These are phyloP conservation scores for Escallonia rubra DNA, from an alignment of 129 eudicot genomes.

Conservation along the genomic window DNA sequence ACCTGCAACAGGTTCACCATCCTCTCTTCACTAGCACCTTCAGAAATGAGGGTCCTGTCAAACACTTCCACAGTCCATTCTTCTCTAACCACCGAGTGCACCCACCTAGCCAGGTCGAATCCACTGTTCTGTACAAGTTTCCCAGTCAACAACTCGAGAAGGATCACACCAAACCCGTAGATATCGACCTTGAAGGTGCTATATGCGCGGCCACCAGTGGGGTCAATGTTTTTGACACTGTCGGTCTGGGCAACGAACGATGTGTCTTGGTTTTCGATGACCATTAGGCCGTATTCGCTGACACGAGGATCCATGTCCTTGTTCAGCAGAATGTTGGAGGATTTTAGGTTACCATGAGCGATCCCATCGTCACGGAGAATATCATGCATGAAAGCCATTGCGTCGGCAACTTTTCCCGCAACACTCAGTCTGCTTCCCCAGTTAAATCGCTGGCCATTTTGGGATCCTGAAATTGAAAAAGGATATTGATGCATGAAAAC, in stretches of 20 bases:
- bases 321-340: constrained; percentile 63
- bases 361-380: constrained; percentile 49
- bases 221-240: constrained; percentile 1
- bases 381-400: constrained; percentile 60
- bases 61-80: constrained; percentile 79
- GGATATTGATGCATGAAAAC: too few species aligned
- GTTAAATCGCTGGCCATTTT: constrained; percentile 43
- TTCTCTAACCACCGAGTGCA: constrained; percentile 64
- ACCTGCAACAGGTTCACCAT: constrained; percentile 68
- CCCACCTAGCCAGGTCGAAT: constrained; percentile 63
- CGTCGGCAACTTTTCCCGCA: constrained; percentile 48
- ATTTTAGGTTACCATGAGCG: constrained; percentile 77
- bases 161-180: constrained; percentile 56
- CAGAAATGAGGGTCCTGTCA: constrained; percentile 47
- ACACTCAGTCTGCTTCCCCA: constrained; percentile 65
- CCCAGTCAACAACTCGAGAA: constrained; percentile 72
- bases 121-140: constrained; percentile 49
- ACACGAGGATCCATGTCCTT: constrained; percentile 45
- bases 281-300: constrained; percentile 82
- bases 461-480: constrained; percentile 41
- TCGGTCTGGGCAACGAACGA: constrained; percentile 9
- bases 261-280: constrained; percentile 24
- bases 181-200: constrained; percentile 37
- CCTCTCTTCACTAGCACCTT: constrained; percentile 60
- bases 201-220: constrained; percentile 14